Conservation (phyloP, 2,329 filamentous ascomycete genomes). For the Trematosphaeria pertusa region DNA sequence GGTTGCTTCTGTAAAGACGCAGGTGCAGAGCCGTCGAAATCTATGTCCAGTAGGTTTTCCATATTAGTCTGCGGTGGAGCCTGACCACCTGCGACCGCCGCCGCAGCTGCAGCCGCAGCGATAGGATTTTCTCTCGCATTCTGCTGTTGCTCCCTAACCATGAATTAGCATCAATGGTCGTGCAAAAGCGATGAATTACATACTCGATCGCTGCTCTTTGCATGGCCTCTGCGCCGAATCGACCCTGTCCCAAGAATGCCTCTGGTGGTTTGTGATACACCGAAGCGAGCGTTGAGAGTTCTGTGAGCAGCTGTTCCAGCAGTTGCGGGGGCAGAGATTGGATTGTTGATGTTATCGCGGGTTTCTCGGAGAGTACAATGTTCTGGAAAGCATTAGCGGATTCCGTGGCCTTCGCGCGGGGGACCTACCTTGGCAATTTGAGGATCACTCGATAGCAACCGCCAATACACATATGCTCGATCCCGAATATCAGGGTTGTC, state of each 20-base stretch:
- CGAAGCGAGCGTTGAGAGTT: conserved; percentile 92
- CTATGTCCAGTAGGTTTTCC: conserved; percentile 94
- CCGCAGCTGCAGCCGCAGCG: conserved; percentile 79
- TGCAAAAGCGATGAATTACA: conserved; percentile 27
- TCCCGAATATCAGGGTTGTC: conserved; percentile 98
- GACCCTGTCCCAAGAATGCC: conserved; percentile 95
- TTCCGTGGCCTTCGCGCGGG: no score
- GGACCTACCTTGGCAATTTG: conserved; percentile 79
- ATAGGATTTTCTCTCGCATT: conserved; percentile 94
- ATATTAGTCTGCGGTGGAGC: conserved; percentile 74
- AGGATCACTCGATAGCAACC: conserved; percentile 88
- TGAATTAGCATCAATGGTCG: conserved; percentile 19
- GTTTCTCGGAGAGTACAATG: conserved; percentile 92
- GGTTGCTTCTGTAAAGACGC: conserved; percentile 79
- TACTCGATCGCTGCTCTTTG: conserved; percentile 92
- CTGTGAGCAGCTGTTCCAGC: conserved; percentile 86
- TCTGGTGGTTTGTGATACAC: conserved; percentile 98
- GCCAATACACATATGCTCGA: conserved; percentile 98
- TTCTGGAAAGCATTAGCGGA: conserved; percentile 56
- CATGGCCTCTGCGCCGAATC: conserved; percentile 91
- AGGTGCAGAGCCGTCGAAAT: conserved; percentile 91
- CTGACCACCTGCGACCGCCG: conserved; percentile 64
- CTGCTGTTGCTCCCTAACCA: conserved; percentile 77
- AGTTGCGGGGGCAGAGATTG: conserved; percentile 82
- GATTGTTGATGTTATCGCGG: conserved; percentile 93